Conservation (phyloP, 2,329 filamentous ascomycete genomes). For the Byssoonygena ceratinophila region DNA sequence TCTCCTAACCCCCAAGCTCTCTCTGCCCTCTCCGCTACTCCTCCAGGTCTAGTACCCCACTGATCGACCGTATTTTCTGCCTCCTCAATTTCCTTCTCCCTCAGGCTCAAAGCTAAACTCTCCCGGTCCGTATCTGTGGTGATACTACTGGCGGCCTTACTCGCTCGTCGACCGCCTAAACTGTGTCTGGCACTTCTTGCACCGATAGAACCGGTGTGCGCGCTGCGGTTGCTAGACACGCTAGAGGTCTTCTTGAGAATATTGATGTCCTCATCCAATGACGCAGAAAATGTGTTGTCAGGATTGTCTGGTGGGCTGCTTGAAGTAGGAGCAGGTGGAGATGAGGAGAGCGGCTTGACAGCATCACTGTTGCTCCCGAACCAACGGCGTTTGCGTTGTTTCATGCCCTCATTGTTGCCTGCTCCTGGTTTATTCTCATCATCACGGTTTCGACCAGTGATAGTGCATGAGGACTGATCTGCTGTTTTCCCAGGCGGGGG, state of each 20-base stretch:
- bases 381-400: slow-evolving; percentile 29
- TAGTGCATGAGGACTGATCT: slow-evolving; percentile 15
- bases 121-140: slow-evolving; percentile 17
- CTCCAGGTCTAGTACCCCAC: slow-evolving; percentile 45
- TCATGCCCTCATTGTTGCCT: slow-evolving; percentile 23
- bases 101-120: slow-evolving; percentile 22
- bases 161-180: slow-evolving; percentile 7
- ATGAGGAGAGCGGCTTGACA: slow-evolving; percentile 7
- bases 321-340: background rate
- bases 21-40: slow-evolving; percentile 42
- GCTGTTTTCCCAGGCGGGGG: slow-evolving; percentile 32
- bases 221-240: slow-evolving; percentile 6
- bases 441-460: slow-evolving; percentile 9
- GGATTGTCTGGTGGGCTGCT: slow-evolving; percentile 10
- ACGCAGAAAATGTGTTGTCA: slow-evolving; percentile 3
- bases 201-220: slow-evolving; percentile 17
- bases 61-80: slow-evolving; percentile 42
- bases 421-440: slow-evolving; percentile 11
- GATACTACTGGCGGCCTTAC: slow-evolving; percentile 20
- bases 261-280: slow-evolving; percentile 2
- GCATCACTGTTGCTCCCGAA: slow-evolving; percentile 20
- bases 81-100: slow-evolving; percentile 31
- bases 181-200: slow-evolving; percentile 19
- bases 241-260: background rate
- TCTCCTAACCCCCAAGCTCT: slow-evolving; percentile 68